Evolutionary conservation across 805 yeast genomes (phyloP), one percentile per base, ranked within the genome.

Genomic region (Candida methanosorbosa): DNA sequence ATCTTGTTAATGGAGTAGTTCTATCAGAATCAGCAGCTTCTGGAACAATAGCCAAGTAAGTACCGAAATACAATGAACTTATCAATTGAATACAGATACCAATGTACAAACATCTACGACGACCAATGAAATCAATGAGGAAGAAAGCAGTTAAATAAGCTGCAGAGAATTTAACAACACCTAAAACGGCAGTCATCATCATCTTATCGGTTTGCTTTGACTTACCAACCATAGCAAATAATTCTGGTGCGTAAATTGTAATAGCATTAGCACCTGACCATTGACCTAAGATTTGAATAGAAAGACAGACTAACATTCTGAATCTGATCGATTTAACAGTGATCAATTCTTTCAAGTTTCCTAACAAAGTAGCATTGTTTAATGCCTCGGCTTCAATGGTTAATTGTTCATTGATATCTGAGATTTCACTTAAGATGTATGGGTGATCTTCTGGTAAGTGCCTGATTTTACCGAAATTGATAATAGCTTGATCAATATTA

Each of bases 221-320:
- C 34, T 64, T 59, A 30, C 78, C 78, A 34, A 66, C 64, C 38
- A 69, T 54, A 4, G 61, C 63, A 39, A 72, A 67, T 29, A 73
- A 52, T 33, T 69, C 72, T 2, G 78, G 70, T 26, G 78, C 72
- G 43, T 74, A 75, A 32, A 72, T 70, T 3, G 79, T 73, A 30
- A 75, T 56, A 7, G 77, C 65, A 42, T 66, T 67, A 6, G 78
- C 72, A 34, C 78, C 77, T n/a, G 73, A 64, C 78, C 78, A 74
- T 53, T 74, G 78, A 25, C 69, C 70, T 27, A 73, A 56, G 12
- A 72, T 27, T 50, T 72, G 79, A 21, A 66, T 58, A 36, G 50
- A 39, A 24, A 62, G 37, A 29, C 72, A 67, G 26, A 72, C 41
- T 7, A 55, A 43, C 31, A 73, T 58, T 52, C 78, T 59, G 52